These are phyloP conservation scores for Bacidia gigantensis DNA, from an alignment of 495 filamentous ascomycete genomes.

Conservation along the genomic window DNA sequence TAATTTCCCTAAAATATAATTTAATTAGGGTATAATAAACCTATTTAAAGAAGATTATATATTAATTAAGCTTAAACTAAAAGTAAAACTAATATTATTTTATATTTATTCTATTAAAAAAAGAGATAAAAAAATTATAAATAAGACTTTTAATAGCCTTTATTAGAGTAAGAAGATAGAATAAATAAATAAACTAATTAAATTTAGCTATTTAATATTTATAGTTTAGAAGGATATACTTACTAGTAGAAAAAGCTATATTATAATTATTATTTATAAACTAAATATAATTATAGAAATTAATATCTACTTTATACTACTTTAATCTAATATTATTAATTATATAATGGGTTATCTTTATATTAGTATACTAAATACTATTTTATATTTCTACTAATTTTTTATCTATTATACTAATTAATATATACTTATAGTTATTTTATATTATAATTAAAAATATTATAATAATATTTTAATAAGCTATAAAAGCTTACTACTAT, in stretches of 20 bases:
- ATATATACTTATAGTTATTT: conserved; percentile 1
- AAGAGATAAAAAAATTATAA: too few relatives aligned
- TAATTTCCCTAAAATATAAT: not conserved
- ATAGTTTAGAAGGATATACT: too few relatives aligned
- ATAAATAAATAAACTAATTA: not conserved
- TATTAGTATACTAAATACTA: not conserved
- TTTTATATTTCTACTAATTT: not conserved
- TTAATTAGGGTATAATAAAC: not conserved
- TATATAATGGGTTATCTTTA: too few relatives aligned
- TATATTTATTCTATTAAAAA: not conserved
- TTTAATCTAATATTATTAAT: too few relatives aligned
- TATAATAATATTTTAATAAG: too few relatives aligned
- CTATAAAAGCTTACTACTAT: too few relatives aligned
- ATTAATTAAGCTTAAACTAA: not conserved
- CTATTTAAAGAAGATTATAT: not conserved
- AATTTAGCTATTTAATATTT: not conserved
- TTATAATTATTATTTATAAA: too few relatives aligned
- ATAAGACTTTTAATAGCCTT: not conserved
- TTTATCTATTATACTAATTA: not conserved
- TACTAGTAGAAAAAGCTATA: too few relatives aligned
- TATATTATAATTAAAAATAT: too few relatives aligned
- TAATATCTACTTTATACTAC: too few relatives aligned
- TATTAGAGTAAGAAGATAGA: not conserved
- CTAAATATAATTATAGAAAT: too few relatives aligned
- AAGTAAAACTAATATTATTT: not conserved